Conservation (phyloP, 2,329 filamentous ascomycete species). For the Cladophialophora psammophila region DNA sequence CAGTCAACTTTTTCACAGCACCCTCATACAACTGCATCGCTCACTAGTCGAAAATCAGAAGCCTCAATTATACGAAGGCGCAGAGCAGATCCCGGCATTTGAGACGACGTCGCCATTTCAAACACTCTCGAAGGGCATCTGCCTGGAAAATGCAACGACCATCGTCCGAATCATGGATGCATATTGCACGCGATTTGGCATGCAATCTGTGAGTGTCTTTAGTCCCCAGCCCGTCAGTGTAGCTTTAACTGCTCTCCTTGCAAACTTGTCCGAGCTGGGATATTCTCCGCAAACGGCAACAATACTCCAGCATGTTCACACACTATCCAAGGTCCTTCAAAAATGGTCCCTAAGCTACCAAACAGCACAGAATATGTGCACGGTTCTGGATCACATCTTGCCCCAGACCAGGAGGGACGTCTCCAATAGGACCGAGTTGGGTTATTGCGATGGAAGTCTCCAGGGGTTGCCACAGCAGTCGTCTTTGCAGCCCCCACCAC, state of each 20-base stretch:
- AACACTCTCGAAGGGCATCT: not conserved
- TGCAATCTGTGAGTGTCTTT: not conserved
- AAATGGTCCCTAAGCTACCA: not conserved
- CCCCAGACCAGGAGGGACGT: not conserved
- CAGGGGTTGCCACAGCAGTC: not conserved
- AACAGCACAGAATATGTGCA: not conserved
- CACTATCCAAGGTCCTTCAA: not conserved
- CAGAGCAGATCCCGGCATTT: not conserved
- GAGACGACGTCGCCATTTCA: not conserved
- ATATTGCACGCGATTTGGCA: constrained; percentile 4
- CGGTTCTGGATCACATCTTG: not conserved
- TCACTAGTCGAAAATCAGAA: not conserved
- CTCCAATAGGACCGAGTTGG: not conserved
- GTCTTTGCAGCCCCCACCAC: not conserved
- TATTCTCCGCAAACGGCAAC: not conserved
- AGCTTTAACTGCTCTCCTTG: not conserved
- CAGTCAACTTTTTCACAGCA: not conserved
- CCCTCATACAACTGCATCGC: not conserved
- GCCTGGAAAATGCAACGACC: not conserved
- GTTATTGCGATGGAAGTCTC: not conserved
- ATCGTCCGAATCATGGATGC: not conserved
- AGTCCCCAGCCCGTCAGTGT: not conserved
- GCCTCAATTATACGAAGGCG: not conserved
- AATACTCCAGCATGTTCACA: not conserved
- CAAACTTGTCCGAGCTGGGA: not conserved